Evolutionary conservation across 441 rosid species (phyloP), one percentile per base, ranked within the genome.

Genomic region (Euphorbia schlechtendalii): DNA sequence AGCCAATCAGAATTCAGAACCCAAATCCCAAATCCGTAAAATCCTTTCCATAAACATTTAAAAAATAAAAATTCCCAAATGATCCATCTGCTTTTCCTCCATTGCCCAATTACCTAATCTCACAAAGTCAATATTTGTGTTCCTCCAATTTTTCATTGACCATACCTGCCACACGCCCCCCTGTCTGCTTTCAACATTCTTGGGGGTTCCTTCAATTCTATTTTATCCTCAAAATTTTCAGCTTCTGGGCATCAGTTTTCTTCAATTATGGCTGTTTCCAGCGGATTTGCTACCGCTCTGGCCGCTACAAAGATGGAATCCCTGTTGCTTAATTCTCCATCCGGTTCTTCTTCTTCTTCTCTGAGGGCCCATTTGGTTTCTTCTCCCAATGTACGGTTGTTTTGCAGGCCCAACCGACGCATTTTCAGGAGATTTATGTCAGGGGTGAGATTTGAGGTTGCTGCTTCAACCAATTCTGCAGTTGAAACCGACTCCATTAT

Each of bases 231-330:
- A 1, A 9, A 10, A 5, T 59, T 13, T 59, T 10, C 6, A n/a
- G 48, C 20, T 20, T 12, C 36, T 46, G 27, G 12, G 12, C 0
- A 1, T 1, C 10, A 12, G 10, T 24, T 22, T 53, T 22, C 56
- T 12, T 48, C 55, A 0, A n/a, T 65, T 10, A 86, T 87, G 94
- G 88, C 92, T 46, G 77, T 85, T 66, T 85, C 96, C 14, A 80
- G 74, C 70, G 77, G 87, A 34, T 77, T 83, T 70, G 79, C 81
- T 45, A 73, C 81, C 55, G 58, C 73, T 45, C 61, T 71, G 61
- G 69, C 77, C 1, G 81, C 84, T 52, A 77, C 91, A 18, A 86
- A 80, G 73, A 71, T 85, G 69, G 92, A 81, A 73, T 72, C 83
- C 32, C 72, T 82, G 77, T 40, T 77, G 55, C 48, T 76, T 51